Evolutionary conservation across 345 rosid species (phyloP).

Genomic region (Acer negundo): DNA sequence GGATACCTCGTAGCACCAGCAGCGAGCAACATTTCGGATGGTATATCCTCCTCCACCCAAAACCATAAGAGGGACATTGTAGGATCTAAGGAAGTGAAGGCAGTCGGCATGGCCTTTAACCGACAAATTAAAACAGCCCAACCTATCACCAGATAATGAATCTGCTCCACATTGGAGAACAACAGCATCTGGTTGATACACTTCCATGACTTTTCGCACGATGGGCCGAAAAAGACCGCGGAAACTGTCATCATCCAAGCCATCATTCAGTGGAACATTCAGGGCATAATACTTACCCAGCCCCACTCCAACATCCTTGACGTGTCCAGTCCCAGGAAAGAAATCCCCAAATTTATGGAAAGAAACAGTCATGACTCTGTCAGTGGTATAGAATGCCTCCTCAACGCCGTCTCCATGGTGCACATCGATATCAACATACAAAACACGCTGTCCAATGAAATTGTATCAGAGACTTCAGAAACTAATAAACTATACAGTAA

Average conservation of each 20-base stretch:
- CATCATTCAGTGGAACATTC: constrained; percentile 93
- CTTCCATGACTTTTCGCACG: constrained; percentile 90
- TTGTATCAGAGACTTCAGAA: constrained; percentile 22
- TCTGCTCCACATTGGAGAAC: constrained; percentile 99
- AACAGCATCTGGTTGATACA: constrained; percentile 96
- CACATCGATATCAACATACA: constrained; percentile 93
- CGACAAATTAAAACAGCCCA: constrained; percentile 96
- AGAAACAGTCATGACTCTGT: constrained; percentile 99
- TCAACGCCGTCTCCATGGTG: constrained; percentile 99
- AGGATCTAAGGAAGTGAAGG: constrained; percentile 88
- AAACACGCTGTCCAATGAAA: constrained; percentile 70
- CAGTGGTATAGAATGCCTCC: constrained; percentile 98
- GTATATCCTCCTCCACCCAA: constrained; percentile 99
- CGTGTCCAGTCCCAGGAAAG: constrained; percentile 96
- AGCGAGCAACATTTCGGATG: constrained; percentile 95
- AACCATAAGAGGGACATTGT: constrained; percentile 89
- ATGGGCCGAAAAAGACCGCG: constrained; percentile 81
- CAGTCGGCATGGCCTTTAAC: constrained; percentile 99
- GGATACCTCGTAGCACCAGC: constrained; percentile 97
- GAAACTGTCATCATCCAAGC: constrained; percentile 86
- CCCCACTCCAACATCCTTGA: constrained; percentile 71
- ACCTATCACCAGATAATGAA: constrained; percentile 91
- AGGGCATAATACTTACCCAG: constrained; percentile 83
- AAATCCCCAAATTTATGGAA: constrained; percentile 97
- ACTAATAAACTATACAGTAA: background rate